A percentile compares a stretch with the other conserved stretches of the same genome.
phyloP scores from a whole-genome alignment of 2,329 filamentous ascomycete species.

The Xylariaceae sp. region DNA sequence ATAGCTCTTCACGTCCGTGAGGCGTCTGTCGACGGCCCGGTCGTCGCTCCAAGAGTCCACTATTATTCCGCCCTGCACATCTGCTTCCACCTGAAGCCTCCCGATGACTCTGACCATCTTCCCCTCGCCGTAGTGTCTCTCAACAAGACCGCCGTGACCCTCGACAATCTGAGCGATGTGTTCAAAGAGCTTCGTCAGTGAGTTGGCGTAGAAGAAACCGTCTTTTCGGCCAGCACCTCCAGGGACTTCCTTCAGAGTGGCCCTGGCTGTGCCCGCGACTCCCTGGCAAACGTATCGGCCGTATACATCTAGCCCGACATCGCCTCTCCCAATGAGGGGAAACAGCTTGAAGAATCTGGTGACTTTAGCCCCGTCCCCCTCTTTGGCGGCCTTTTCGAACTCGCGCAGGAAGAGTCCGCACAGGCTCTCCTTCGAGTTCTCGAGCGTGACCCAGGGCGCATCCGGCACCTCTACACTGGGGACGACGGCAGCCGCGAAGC shows the following conservation, averaged over 20 bases:
- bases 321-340: constrained; percentile 80
- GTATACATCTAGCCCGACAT: constrained; percentile 89
- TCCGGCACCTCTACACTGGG: constrained; percentile 95
- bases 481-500: constrained; percentile 86
- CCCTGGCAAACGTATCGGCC: constrained; percentile 94
- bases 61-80: constrained; percentile 92
- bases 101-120: constrained; percentile 96
- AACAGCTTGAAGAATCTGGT: constrained; percentile 98
- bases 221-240: constrained; percentile 58
- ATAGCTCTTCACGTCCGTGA: constrained; percentile 96
- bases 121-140: constrained; percentile 84
- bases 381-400: constrained; percentile 84
- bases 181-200: constrained; percentile 87
- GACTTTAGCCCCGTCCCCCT: constrained; percentile 81
- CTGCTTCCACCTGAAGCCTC: constrained; percentile 84
- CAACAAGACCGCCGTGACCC: constrained; percentile 80
- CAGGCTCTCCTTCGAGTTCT: constrained; percentile 79
- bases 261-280: constrained; percentile 75
- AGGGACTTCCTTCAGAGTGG: constrained; percentile 65
- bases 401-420: constrained; percentile 88
- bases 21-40: constrained; percentile 69
- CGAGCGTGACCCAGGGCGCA: constrained; percentile 76
- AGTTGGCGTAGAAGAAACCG: constrained; percentile 84
- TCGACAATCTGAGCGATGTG: constrained; percentile 97
- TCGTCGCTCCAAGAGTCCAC: constrained; percentile 95